A percentile compares a stretch with the other conserved stretches of the same genome.
Conservation (phyloP, 331 rosid species). For the Malus hybrid region DNA sequence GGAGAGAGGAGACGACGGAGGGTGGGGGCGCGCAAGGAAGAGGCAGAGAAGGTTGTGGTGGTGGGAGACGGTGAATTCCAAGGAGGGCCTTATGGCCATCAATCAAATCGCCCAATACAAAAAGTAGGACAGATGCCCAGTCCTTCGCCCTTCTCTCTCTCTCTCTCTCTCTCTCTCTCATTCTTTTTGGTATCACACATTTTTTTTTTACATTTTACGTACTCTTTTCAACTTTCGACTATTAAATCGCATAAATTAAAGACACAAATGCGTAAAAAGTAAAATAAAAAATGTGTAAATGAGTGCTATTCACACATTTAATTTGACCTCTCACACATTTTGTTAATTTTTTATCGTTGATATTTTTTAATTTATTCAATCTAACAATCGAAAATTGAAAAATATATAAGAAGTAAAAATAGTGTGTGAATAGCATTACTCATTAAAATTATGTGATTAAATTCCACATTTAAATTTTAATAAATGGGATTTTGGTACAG, state of each 20-base stretch:
- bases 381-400: accelerated
- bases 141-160: neutral
- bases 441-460: neutral
- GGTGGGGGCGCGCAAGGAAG: neutral
- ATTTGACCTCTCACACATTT: no score
- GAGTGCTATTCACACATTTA: no score
- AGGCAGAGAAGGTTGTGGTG: slow-evolving; percentile 15
- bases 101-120: slow-evolving; percentile 22
- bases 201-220: neutral
- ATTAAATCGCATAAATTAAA: no score
- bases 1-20: neutral
- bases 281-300: no score
- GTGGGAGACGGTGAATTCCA: slow-evolving; percentile 45
- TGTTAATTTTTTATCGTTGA: no score
- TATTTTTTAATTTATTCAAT: no score
- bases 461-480: neutral
- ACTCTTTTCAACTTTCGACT: accelerated
- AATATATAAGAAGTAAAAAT: no score
- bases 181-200: neutral
- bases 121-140: slow-evolving; percentile 1
- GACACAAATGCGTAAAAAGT: accelerated
- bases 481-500: neutral
- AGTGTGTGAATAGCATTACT: accelerated
- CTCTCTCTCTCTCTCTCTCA: neutral
- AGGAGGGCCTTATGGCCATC: slow-evolving; percentile 78